Evolutionary conservation across 1,284 basidiomycete species (phyloP), one percentile per base, ranked within the genome.

Genomic region (Porogramme epimiltina): DNA sequence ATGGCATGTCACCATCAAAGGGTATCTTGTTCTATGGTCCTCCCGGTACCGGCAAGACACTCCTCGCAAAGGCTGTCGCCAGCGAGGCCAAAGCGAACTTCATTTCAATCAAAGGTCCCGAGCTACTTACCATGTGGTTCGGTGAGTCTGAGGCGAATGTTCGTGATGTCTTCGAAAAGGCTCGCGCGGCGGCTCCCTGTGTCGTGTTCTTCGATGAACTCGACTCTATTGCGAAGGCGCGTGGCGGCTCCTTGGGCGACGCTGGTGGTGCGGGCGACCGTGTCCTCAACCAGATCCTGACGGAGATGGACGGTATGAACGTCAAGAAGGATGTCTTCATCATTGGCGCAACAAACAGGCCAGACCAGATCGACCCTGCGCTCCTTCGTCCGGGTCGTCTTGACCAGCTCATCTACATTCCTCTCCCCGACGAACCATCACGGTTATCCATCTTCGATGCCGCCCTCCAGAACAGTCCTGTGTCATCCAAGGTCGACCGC

Each of bases 201-300:
- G 95, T 99, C 61, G 98, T 99, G 95, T 99, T 99, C 90, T 99
- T 99, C 74, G 96, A 99, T 67, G 96, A 99, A 75, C 80, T 99
- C 67, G 96, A 99, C 71, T 97, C 96, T 10, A 98, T 99, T 64
- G 96, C 96, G 49, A 98, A 98, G 78, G 85, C 94, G 45, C 93
- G 97, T 75, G 96, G 96, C 49, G 78, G 79, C 18, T 79, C 83
- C 2, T 77, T 82, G 15, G 94, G 93, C 47, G 96, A 98, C 69
- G 95, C 77, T 51, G 95, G 95, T 61, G 97, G 96, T 57, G 95
- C 96, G 8, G 89, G 95, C 44, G 97, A 99, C 71, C 94, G 97
- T 77, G 95, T 98, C 10, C 83, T 98, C 55, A 97, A 98, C 75
- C 95, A 97, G 72, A 94, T 97, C 63, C 82, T 95, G 31, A 99